These are phyloP conservation scores for Oryza rufipogon DNA, from an alignment of 176 grass and related monocot genomes.

Conservation along the genomic window DNA sequence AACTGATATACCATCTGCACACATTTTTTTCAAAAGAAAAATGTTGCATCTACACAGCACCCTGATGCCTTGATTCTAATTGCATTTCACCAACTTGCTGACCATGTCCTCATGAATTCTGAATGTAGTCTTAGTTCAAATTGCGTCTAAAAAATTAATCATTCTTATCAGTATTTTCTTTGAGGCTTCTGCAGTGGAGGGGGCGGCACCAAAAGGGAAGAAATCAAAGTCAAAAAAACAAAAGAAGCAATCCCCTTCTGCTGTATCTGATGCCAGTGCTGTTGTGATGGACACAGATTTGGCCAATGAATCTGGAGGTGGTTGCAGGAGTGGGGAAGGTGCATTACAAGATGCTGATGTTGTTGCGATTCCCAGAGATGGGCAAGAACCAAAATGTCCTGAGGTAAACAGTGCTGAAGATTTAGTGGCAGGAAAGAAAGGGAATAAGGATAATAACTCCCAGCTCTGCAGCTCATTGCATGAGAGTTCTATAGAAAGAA, in stretches of 20 bases:
- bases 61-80: neutral
- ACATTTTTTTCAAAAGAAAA: neutral
- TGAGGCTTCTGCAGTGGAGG: neutral
- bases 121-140: neutral
- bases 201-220: neutral
- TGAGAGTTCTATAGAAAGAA: neutral
- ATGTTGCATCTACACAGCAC: neutral
- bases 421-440: constrained; percentile 15
- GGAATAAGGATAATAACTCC: neutral
- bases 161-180: neutral
- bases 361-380: neutral
- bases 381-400: neutral
- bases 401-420: constrained; percentile 11
- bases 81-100: neutral
- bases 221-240: constrained; percentile 8
- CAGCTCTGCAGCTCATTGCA: neutral
- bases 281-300: neutral
- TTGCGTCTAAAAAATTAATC: neutral
- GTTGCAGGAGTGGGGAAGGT: neutral
- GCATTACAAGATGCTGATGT: neutral
- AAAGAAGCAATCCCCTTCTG: constrained; percentile 19
- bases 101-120: neutral
- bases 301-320: constrained; percentile 17
- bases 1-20: neutral
- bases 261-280: constrained; percentile 10